Evolutionary conservation across 306 rosid genomes (phyloP), one percentile per base, ranked within the genome.

Genomic region (Vigna radiata): DNA sequence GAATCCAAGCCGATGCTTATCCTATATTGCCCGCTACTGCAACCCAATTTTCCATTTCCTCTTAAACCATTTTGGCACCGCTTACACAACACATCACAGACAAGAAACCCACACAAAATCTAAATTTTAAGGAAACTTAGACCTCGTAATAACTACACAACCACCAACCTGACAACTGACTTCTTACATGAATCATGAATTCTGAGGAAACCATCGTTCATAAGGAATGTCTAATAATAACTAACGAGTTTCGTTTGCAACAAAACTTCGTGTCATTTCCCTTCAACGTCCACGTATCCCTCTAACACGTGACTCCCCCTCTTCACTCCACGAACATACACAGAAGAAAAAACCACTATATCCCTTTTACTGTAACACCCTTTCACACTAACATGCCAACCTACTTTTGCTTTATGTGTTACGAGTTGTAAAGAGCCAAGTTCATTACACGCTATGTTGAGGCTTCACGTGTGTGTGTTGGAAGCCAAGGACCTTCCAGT

Each of bases 381-480:
- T 62, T 76, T 81, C 44, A 31, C 39, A 70, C 79, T 66, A 70
- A 23, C 18, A 65, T n/a, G 46, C 75, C 11, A 46, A 12, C 17
- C 23, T 79, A 58, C 81, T 33, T 64, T n/a, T 25, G 6, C 19
- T 62, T 70, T 13, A 0, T n/a, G 56, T 2, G 17, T 36, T 36
- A 31, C 43, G 41, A 53, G 70, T n/a, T 49, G 14, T 13, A 2
- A 53, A 58, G 17, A 27, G 37, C 21, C 36, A 25, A 41, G 7
- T 48, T 66, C 70, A 3, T 55, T 29, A 9, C 27, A 27, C 63
- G 12, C 39, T 27, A 61, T 82, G 56, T 18, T 86, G 89, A 94
- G 72, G 87, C 79, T 94, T 8, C 84, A 78, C 72, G 98, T 90
- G 44, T 88, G 88, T 72, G 90, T 90, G 31, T 82, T 90, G 75